These are phyloP conservation scores for Phellopilus nigrolimitatus DNA, from an alignment of 1,284 basidiomycete genomes.

Conservation along the genomic window DNA sequence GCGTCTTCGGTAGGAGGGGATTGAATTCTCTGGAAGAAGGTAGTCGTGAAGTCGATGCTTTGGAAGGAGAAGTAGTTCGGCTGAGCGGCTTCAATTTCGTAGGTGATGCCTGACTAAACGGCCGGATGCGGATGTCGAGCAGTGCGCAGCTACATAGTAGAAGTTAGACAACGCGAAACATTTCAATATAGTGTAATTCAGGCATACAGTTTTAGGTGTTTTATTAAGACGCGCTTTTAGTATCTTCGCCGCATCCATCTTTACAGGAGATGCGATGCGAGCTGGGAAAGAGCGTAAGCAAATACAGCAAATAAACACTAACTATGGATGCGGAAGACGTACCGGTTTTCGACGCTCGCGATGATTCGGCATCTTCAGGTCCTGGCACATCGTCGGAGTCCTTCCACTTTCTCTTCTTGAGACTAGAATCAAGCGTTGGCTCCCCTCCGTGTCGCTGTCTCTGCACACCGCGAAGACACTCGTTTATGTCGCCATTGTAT, in stretches of 20 bases:
- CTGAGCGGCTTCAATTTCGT: slow-evolving; percentile 26
- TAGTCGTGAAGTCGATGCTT: slow-evolving; percentile 35
- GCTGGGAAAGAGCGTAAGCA: slow-evolving; percentile 6
- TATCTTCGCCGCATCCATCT: slow-evolving; percentile 16
- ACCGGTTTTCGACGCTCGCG: slow-evolving; percentile 59
- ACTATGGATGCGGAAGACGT: slow-evolving; percentile 25
- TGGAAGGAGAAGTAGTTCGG: slow-evolving; percentile 26
- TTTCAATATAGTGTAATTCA: background rate
- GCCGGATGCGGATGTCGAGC: slow-evolving; percentile 25
- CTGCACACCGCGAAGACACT: slow-evolving; percentile 59
- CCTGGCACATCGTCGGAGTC: slow-evolving; percentile 29
- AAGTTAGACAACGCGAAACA: background rate
- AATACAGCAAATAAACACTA: background rate
- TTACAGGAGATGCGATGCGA: slow-evolving; percentile 15
- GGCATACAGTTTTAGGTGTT: slow-evolving; percentile 15
- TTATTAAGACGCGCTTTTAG: slow-evolving; percentile 15
- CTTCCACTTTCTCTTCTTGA: slow-evolving; percentile 70
- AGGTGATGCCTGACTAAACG: slow-evolving; percentile 18
- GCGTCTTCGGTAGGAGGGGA: slow-evolving; percentile 58
- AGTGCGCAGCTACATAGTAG: slow-evolving; percentile 17
- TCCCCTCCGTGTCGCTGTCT: slow-evolving; percentile 44
- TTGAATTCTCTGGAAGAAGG: slow-evolving; percentile 72
- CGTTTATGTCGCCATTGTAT: slow-evolving; percentile 68
- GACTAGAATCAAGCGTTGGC: slow-evolving; percentile 52
- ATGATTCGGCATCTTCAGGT: slow-evolving; percentile 36